These are phyloP conservation scores for Barbatosphaeria neglecta DNA, from an alignment of 495 filamentous ascomycete species.

Conservation along the genomic window DNA sequence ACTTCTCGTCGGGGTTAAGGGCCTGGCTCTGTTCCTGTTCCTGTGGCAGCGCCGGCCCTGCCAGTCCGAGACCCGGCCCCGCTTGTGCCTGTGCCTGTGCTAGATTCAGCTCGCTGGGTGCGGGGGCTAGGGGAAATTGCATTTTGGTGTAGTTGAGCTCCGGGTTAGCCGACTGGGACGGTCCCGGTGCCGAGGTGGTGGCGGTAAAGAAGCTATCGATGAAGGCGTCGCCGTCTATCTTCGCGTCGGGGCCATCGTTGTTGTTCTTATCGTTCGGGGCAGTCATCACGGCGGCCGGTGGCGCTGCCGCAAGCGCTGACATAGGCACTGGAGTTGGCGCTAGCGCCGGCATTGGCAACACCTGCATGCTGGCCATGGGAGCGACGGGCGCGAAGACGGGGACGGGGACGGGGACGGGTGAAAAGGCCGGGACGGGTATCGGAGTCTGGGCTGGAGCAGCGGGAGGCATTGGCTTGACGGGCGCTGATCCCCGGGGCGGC, in stretches of 20 bases:
- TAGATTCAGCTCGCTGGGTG: background rate
- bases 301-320: background rate
- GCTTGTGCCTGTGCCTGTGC: conserved; percentile 7
- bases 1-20: conserved; percentile 4
- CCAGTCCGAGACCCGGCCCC: too few relatives aligned
- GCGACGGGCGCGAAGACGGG: background rate
- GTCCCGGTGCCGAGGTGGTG: background rate
- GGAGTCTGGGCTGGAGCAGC: background rate
- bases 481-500: background rate
- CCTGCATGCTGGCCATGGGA: too few relatives aligned
- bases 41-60: conserved; percentile 7
- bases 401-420: too few relatives aligned
- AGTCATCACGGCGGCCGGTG: background rate
- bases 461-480: background rate
- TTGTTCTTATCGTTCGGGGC: background rate
- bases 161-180: background rate
- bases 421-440: too few relatives aligned
- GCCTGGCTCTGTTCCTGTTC: background rate
- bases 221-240: background rate
- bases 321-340: background rate
- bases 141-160: background rate
- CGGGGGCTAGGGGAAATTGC: background rate
- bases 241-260: too few relatives aligned
- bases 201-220: background rate
- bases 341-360: background rate